Conservation (phyloP, 805 yeast genomes). For the Suhomyces xylopsoci region DNA sequence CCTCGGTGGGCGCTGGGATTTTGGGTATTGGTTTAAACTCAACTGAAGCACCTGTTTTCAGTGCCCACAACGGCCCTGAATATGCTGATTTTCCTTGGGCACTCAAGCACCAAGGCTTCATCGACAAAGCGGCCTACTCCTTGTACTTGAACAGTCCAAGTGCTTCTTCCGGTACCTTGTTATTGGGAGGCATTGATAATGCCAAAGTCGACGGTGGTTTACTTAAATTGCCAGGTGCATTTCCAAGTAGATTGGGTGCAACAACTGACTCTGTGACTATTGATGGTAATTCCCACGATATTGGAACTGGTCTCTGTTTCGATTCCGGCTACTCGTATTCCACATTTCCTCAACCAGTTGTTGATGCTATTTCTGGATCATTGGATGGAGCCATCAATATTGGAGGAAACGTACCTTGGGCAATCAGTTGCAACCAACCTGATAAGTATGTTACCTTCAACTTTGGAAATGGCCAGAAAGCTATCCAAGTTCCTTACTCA, state of each 20-base stretch:
- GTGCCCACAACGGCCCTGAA: not conserved
- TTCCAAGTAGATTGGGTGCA: constrained; percentile 1
- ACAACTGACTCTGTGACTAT: not conserved
- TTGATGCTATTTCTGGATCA: not conserved
- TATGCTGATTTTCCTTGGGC: constrained; percentile 9
- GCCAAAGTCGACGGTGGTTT: constrained; percentile 9
- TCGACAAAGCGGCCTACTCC: constrained; percentile 10
- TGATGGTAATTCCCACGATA: not conserved
- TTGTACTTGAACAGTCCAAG: constrained; percentile 11
- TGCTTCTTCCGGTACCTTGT: constrained; percentile 10
- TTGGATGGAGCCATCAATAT: not conserved
- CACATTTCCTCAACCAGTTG: not conserved
- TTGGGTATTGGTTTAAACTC: constrained; percentile 3
- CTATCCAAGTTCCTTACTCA: constrained; percentile 6
- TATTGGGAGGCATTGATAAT: constrained; percentile 21
- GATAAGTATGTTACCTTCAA: constrained; percentile 4
- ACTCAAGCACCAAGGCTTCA: constrained; percentile 9
- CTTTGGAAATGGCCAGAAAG: constrained; percentile 3
- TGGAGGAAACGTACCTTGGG: not conserved
- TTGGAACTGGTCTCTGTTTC: not conserved
- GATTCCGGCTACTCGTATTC: not conserved
- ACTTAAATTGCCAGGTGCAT: not conserved
- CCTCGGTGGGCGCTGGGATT: not conserved
- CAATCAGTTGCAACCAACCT: constrained; percentile 4
- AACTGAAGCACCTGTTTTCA: not conserved